phyloP scores from a whole-genome alignment of 352 stramenopile genomes.

The Phytophthora podocarpi region DNA sequence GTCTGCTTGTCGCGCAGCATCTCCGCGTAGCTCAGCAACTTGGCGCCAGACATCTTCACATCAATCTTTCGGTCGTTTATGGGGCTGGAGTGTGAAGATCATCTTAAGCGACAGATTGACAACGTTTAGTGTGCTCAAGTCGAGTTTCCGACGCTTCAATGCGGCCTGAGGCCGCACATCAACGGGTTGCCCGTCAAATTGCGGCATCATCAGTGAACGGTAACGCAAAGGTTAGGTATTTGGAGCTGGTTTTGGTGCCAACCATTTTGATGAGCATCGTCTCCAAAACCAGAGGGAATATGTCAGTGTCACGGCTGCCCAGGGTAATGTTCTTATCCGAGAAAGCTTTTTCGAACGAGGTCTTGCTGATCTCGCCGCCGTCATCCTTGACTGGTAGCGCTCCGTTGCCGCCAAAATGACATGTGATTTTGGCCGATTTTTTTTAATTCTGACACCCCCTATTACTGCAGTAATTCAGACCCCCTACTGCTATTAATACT shows the following conservation, averaged over 20 bases:
- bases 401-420: no score
- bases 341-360: neutral
- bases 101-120: neutral
- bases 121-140: neutral
- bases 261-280: neutral
- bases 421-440: no score
- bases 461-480: no score
- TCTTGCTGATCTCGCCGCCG: neutral
- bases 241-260: neutral
- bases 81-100: neutral
- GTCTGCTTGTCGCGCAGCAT: neutral
- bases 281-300: neutral
- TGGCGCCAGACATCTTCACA: neutral
- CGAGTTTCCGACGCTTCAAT: neutral
- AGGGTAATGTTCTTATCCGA: neutral
- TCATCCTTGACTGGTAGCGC: no score
- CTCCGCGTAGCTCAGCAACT: neutral
- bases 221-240: neutral
- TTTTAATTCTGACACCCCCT: no score
- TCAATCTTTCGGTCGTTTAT: neutral
- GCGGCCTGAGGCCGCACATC: neutral
- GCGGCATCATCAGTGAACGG: neutral
- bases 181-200: neutral
- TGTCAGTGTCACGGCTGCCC: neutral
- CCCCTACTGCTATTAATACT: no score